Percentiles rank a stretch among this genome's conserved stretches.
Conservation (phyloP, 768 basidiomycete species). For the Gelatoporia subvermispora region DNA sequence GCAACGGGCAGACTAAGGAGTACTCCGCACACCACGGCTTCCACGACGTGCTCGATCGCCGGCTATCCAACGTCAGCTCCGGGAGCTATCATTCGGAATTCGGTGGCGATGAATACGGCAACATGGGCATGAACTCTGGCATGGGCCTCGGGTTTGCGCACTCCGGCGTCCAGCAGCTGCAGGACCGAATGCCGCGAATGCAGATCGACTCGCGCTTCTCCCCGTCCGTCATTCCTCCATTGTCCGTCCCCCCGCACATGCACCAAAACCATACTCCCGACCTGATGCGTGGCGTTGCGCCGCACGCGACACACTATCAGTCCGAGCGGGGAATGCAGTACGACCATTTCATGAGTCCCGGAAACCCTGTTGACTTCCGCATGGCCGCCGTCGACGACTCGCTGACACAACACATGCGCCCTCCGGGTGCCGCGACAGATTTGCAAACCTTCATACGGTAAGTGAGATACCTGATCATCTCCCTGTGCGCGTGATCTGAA, state of each 20-base stretch:
- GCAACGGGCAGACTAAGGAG: conserved; percentile 42
- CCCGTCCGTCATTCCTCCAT: conserved; percentile 49
- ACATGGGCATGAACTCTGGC: conserved; percentile 40
- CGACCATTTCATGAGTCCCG: conserved; percentile 50
- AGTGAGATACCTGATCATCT: conserved; percentile 10
- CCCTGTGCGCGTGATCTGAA: background rate
- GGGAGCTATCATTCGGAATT: conserved; percentile 55
- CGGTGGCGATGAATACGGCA: conserved; percentile 54
- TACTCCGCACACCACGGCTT: conserved; percentile 48
- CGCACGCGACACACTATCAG: conserved; percentile 62
- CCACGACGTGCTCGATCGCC: conserved; percentile 59
- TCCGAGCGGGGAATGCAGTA: conserved; percentile 43
- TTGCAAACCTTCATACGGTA: conserved; percentile 79
- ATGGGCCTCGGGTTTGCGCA: conserved; percentile 37
- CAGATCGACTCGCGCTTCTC: conserved; percentile 24
- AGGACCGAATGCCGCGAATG: conserved; percentile 33
- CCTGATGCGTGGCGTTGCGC: conserved; percentile 63
- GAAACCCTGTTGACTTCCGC: conserved; percentile 52
- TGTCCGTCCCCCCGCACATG: conserved; percentile 45
- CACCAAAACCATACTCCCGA: conserved; percentile 45
- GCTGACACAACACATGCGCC: conserved; percentile 53
- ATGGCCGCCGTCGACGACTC: conserved; percentile 62
- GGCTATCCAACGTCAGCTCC: conserved; percentile 40
- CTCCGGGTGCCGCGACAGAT: conserved; percentile 65
- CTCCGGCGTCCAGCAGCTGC: conserved; percentile 51